Evolutionary conservation across 2,329 filamentous ascomycete species (phyloP).

Genomic region (Dactylellina leptospora): DNA sequence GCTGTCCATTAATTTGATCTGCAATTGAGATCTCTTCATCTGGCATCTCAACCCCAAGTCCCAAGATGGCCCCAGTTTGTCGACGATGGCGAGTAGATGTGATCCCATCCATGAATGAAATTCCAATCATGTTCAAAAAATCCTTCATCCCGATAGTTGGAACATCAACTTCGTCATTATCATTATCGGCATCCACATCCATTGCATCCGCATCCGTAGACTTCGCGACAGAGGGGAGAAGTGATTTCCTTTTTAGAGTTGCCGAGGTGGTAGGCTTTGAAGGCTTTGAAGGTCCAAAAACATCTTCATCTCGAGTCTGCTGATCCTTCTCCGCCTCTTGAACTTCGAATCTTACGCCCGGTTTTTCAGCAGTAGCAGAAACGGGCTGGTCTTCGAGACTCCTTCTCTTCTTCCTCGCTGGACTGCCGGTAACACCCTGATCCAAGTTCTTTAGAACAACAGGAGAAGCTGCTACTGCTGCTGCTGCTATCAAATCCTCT

Average conservation of each 20-base stretch:
- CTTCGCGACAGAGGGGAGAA: background rate
- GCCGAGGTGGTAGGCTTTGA: background rate
- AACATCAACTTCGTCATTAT: conserved; percentile 64
- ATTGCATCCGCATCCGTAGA: conserved; percentile 1
- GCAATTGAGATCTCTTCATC: conserved; percentile 59
- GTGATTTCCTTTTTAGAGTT: background rate
- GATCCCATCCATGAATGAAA: conserved; percentile 91
- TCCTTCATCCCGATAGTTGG: conserved; percentile 80
- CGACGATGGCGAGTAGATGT: conserved; percentile 90
- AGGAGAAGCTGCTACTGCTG: conserved; percentile 8
- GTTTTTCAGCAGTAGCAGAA: conserved; percentile 23
- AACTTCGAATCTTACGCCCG: conserved; percentile 42
- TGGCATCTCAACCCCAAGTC: conserved; percentile 58
- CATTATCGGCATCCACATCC: conserved; percentile 64
- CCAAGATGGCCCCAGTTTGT: conserved; percentile 55
- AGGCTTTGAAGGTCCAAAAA: conserved; percentile 31
- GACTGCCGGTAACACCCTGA: conserved; percentile 26
- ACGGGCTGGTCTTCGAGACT: conserved; percentile 44
- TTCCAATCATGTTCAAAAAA: conserved; percentile 93
- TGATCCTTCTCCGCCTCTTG: conserved; percentile 22
- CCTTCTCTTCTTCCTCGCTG: conserved; percentile 49
- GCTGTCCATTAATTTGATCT: conserved; percentile 80
- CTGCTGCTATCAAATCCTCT: conserved; percentile 45
- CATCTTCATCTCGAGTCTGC: conserved; percentile 16
- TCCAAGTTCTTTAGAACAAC: conserved; percentile 17